Evolutionary conservation across 495 filamentous ascomycete species (phyloP).

Genomic region (Thermochaetoides thermophila): DNA sequence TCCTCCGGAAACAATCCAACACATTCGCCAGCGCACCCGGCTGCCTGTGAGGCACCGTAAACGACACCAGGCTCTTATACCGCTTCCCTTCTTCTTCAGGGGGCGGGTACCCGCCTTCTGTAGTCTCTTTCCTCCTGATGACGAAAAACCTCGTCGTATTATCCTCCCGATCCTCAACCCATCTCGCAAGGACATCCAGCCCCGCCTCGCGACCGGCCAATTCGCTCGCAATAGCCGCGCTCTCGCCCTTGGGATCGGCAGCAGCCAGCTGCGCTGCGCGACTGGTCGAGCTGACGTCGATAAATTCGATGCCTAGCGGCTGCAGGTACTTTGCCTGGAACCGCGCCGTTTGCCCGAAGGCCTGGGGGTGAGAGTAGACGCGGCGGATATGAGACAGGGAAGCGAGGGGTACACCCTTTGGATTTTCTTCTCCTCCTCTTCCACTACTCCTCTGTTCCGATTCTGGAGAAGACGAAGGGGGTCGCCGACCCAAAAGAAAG

Average conservation of each 20-base stretch:
- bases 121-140: conserved; percentile 29
- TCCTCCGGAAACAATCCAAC: conserved; percentile 58
- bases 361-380: conserved; percentile 86
- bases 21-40: conserved; percentile 73
- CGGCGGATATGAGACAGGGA: conserved; percentile 35
- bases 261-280: conserved; percentile 65
- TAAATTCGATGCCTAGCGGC: conserved; percentile 52
- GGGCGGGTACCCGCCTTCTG: no score
- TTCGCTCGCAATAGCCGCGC: conserved; percentile 62
- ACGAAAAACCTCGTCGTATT: conserved; percentile 88
- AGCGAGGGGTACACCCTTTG: conserved; percentile 18
- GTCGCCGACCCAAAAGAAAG: conserved; percentile 46
- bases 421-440: conserved; percentile 4
- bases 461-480: neutral
- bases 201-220: conserved; percentile 54
- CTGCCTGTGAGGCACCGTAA: conserved; percentile 61
- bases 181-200: conserved; percentile 50
- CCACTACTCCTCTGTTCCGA: conserved; percentile 3
- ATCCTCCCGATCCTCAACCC: conserved; percentile 69
- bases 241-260: conserved; percentile 38
- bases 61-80: conserved; percentile 63
- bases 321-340: conserved; percentile 55
- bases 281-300: conserved; percentile 78
- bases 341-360: conserved; percentile 78
- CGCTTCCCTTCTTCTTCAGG: conserved; percentile 1